Evolutionary conservation across 352 stramenopile species (phyloP).

Genomic region (Nothophytophthora sp.): DNA sequence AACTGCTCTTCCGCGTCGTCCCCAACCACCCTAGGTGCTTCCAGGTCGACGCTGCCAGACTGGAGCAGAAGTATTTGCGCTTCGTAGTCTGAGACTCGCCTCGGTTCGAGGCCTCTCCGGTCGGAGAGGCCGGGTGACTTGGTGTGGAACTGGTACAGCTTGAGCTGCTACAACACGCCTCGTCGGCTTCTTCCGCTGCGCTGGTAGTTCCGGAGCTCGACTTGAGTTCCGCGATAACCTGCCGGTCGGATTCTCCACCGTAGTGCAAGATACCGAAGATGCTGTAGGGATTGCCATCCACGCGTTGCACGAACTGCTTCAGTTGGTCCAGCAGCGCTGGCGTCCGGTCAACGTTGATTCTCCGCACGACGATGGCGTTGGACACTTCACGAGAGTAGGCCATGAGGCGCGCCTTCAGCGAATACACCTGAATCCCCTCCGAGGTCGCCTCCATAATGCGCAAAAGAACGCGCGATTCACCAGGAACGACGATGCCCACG

Average conservation of each 20-base stretch:
- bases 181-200: slow-evolving; percentile 10
- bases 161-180: slow-evolving; percentile 8
- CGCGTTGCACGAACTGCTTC: slow-evolving; percentile 54
- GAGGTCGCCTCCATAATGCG: slow-evolving; percentile 81
- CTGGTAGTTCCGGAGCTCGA: slow-evolving; percentile 4
- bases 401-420: slow-evolving; percentile 75
- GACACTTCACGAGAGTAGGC: slow-evolving; percentile 82
- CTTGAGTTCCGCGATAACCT: slow-evolving; percentile 12
- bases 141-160: slow-evolving; percentile 25
- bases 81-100: slow-evolving; percentile 26
- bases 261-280: slow-evolving; percentile 74
- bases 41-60: slow-evolving; percentile 72
- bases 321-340: slow-evolving; percentile 44
- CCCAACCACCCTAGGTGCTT: slow-evolving; percentile 81
- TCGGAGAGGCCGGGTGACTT: slow-evolving; percentile 12
- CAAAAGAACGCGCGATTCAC: slow-evolving; percentile 54
- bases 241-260: slow-evolving; percentile 51
- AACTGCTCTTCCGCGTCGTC: slow-evolving; percentile 65
- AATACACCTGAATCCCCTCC: slow-evolving; percentile 81
- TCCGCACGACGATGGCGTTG: slow-evolving; percentile 77
- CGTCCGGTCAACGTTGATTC: slow-evolving; percentile 45
- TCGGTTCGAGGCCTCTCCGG: slow-evolving; percentile 1
- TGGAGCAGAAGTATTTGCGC: slow-evolving; percentile 88
- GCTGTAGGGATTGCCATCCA: slow-evolving; percentile 85
- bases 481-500: slow-evolving; percentile 77